Evolutionary conservation across 2,329 filamentous ascomycete genomes (phyloP).

Genomic region (Chaetomiaceae sp.): DNA sequence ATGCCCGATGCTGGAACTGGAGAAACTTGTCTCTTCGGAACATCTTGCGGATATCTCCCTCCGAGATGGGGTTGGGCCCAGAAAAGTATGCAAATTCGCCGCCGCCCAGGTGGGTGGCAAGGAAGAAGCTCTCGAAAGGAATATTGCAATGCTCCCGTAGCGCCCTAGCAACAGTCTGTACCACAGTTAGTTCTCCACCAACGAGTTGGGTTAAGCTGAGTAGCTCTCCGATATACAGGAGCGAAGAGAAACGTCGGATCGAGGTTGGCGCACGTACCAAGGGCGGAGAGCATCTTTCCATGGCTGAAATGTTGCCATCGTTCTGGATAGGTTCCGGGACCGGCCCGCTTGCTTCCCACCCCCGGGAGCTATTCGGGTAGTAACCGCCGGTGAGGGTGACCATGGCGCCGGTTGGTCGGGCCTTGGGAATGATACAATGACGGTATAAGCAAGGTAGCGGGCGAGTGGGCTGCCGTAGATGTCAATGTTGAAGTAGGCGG

Average conservation of each 20-base stretch:
- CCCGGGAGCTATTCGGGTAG: slow-evolving; percentile 19
- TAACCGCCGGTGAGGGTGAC: slow-evolving; percentile 15
- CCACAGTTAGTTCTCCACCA: slow-evolving; percentile 8
- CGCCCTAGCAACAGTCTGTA: slow-evolving; percentile 45
- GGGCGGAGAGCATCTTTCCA: slow-evolving; percentile 24
- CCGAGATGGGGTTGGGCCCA: slow-evolving; percentile 39
- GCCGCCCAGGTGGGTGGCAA: slow-evolving; percentile 48
- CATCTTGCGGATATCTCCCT: slow-evolving; percentile 41
- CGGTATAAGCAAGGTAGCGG: background rate
- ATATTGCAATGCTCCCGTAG: slow-evolving; percentile 51
- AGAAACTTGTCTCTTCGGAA: slow-evolving; percentile 43
- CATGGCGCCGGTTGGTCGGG: slow-evolving; percentile 14
- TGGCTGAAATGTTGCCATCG: slow-evolving; percentile 20
- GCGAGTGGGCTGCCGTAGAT: background rate
- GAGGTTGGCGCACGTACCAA: slow-evolving; percentile 15
- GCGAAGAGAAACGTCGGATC: background rate
- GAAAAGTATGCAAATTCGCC: slow-evolving; percentile 44
- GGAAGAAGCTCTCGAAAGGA: slow-evolving; percentile 48
- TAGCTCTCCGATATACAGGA: background rate
- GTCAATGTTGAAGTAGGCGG: background rate
- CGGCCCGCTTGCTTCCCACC: slow-evolving; percentile 24
- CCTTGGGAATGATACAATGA: background rate
- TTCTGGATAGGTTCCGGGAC: slow-evolving; percentile 15
- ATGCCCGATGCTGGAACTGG: slow-evolving; percentile 33
- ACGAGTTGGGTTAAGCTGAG: background rate